These are phyloP conservation scores for Rhizopogon sp. DNA, from an alignment of 768 basidiomycete species.

Conservation along the genomic window DNA sequence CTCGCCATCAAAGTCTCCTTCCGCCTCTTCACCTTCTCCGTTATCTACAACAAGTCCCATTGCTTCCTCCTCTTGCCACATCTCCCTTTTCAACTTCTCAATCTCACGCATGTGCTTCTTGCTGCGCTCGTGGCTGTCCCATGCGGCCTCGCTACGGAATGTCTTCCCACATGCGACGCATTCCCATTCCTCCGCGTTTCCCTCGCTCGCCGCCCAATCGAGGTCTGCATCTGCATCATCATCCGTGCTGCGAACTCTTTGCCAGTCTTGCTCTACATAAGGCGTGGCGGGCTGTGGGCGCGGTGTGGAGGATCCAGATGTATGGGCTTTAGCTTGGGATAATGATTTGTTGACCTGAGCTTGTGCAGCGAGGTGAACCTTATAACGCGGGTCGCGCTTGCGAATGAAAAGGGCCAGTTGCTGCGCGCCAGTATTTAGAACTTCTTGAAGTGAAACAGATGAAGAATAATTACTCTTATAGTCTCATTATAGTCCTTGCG, in stretches of 20 bases:
- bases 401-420: constrained; percentile 70
- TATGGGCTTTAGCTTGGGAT: constrained; percentile 10
- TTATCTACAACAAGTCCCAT: constrained; percentile 46
- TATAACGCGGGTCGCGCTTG: constrained; percentile 89
- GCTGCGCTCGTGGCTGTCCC: constrained; percentile 95
- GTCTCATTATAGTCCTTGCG: constrained; percentile 91
- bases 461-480: constrained; percentile 50
- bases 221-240: constrained; percentile 48
- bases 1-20: constrained; percentile 1
- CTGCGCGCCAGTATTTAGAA: constrained; percentile 30
- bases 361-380: constrained; percentile 49
- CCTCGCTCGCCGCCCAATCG: constrained; percentile 72
- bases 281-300: constrained; percentile 17
- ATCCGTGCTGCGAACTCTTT: constrained; percentile 43
- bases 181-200: constrained; percentile 80
- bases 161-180: constrained; percentile 92
- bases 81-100: constrained; percentile 68
- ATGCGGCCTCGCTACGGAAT: constrained; percentile 89
- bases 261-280: constrained; percentile 91
- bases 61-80: constrained; percentile 69
- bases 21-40: constrained; percentile 16
- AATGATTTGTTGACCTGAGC: constrained; percentile 31
- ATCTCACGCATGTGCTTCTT: constrained; percentile 91
- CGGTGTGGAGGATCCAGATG: constrained; percentile 24
- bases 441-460: not conserved